A percentile compares a stretch with the other conserved stretches of the same genome.
phyloP scores from a whole-genome alignment of 202 grass and related monocot genomes.

The Zoysia matrella region DNA sequence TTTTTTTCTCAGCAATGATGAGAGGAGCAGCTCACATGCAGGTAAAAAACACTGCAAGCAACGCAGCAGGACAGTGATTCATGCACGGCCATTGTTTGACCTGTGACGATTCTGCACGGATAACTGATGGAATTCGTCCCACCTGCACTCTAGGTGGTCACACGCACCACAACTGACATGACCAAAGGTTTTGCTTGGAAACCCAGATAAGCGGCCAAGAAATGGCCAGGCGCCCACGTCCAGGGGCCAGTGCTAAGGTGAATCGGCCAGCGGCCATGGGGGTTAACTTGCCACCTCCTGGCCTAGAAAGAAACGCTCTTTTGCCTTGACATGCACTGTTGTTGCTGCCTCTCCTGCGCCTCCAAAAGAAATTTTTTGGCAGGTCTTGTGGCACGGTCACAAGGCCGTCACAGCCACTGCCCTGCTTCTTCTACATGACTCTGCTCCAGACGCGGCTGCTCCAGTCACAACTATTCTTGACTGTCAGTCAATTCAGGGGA shows the following conservation, averaged over 20 bases:
- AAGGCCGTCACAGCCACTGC: too few species aligned
- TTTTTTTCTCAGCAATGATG: constrained; percentile 4
- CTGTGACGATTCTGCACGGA: constrained; percentile 32
- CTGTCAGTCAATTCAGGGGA: neutral
- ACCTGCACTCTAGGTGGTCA: neutral
- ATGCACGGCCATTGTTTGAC: constrained; percentile 50
- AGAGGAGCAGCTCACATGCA: constrained; percentile 38
- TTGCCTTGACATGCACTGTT: constrained; percentile 22
- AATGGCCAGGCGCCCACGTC: constrained; percentile 30
- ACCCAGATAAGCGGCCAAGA: constrained; percentile 37
- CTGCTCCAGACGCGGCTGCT: neutral
- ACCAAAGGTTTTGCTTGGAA: neutral
- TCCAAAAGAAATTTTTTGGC: constrained; percentile 44
- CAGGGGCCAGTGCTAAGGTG: neutral
- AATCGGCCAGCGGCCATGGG: neutral
- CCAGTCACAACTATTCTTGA: neutral
- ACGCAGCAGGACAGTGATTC: constrained; percentile 18
- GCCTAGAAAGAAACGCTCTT: constrained; percentile 36
- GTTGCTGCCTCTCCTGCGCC: neutral
- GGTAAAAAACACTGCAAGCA: constrained; percentile 23
- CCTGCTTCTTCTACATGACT: too few species aligned
- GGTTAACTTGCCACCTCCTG: constrained; percentile 18
- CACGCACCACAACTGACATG: constrained; percentile 2
- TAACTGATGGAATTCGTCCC: constrained; percentile 58
- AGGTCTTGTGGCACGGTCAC: constrained; percentile 46